Evolutionary conservation across 208 protist genomes (phyloP), one percentile per base, ranked within the genome.

Genomic region (Trichomonas gallinae): DNA sequence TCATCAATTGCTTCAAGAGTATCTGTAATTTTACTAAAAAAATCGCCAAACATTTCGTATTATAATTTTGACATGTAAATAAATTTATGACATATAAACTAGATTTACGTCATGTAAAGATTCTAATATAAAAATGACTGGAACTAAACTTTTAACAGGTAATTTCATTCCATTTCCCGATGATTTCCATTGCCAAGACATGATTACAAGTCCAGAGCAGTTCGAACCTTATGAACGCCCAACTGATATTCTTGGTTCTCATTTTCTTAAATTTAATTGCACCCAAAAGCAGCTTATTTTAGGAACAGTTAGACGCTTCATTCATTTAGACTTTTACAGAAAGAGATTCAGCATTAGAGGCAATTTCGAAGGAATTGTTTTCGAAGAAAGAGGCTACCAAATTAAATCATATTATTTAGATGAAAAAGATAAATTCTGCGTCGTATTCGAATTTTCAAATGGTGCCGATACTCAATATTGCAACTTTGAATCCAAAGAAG

Each of bases 291-390:
- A 93, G 38, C 11, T 93, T 3, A 93, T 93, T 93, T 21, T 93
- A 23, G 87, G 87, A 51, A 51, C 26, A 26, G 26, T 93, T 10
- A 93, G 51, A 51, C 9, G 87, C 17, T 40, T 11, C 8, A 48
- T 93, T 26, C 17, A 93, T 31, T 26, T 93, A 1, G 87, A 93
- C 45, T 93, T 51, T 38, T 93, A 93, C 87, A 23, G 87, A 38
- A 93, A 93, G 44, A 48, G 87, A 51, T 21, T 93, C 6, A 93
- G 44, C 44, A 93, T 93, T 38, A 48, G 44, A 48, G 40, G 44
- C 34, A 51, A 40, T 38, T 58, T 93, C 31, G 87, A 93, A 93
- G 87, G 87, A 38, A 93, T 51, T 38, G 87, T 93, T 93, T 93
- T 93, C 46, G 87, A 93, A 93, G 26, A 9, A 34, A 23, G 87